Base-by-base conservation (phyloP, 495 filamentous ascomycete genomes). In the Emericellopsis terricola region DNA sequence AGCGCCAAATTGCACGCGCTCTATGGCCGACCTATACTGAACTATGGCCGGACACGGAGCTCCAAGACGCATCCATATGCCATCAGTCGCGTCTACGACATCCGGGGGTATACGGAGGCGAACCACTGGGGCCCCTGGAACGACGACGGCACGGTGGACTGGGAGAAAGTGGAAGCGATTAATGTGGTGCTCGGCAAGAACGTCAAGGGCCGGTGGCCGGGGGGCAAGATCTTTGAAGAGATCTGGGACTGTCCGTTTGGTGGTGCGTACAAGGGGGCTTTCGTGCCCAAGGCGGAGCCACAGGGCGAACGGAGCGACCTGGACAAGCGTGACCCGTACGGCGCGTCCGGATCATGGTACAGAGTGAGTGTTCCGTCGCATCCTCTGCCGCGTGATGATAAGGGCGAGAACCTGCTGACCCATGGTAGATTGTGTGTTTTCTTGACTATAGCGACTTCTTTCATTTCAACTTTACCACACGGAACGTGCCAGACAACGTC, bases 141-240 rank as follows among this genome's bases (percentile, higher is more conserved):
- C 29, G 49, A 57, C 26, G 70, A 75, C 43, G 49, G 55, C 19
- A 47, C 44, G 8, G 69, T 76, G 2, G 73, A 81, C 42, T 81
- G 75, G 76, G 75, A 81, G 46, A 77, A 71, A 54, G 47, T 77
- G 15, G 75, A 81, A 41, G 69, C 72, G 0, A 59, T 77, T 19
- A 58, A 76, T 62, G 46, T 79, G 0, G 62, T 76, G 19, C 44
- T 78, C 10, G 59, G 59, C 3, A 53, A 57, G 31, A 78, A 77
- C 43, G 52, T 76, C 27, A 42, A 47, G 28, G 38, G 42, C 11
- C 65, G 66, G 36, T 47, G 53, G 14, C 45, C 62, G 8, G 54
- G 60, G 3, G 52, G 50, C 9, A 50, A 50, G 4, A 44, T 53
- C 24, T 65, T 69, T 35, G 43, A 41, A 28, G 57, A 54, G 13